Evolutionary conservation across 257 asterid genomes (phyloP), one percentile per base, ranked within the genome.

Genomic region (Orobanche coerulescens): DNA sequence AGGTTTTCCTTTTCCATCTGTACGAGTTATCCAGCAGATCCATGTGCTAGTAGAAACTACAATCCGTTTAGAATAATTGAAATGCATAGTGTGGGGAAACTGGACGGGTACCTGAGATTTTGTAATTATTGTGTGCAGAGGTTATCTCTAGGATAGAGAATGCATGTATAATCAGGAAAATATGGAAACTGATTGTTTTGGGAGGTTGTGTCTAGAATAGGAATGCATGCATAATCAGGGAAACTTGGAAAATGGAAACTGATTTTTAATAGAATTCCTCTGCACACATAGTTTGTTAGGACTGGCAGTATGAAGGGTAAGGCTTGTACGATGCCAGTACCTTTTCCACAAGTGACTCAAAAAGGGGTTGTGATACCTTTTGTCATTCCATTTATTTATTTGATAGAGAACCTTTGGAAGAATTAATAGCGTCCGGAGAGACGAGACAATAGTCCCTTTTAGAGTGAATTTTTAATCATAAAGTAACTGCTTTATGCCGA

Each of bases 81-180:
- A 71, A 37, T 71, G 61, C 64, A 36, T 47, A 40, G 15, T 65
- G 22, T 56, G 10, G 65, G 68, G 71, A 46, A 11, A 43, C 37
- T 69, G 50, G 43, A 24, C 19, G 13, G 52, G 16, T 49, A 18
- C 52, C 25, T 46, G 25, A 46, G 8, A 5, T 65, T 57, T 56
- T 48, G 16, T 56, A 50, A 61, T 54, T 59, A 20, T 36, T 16
- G 7, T 33, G 47, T 64, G 48, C 55, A 24, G 44, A 24, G 64
- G 22, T 34, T 58, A 25, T 66, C 39, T 71, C 22, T 33, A n/a
- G 26, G 15, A 24, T 57, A 24, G 62, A 44, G 33, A 43, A 55
- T 20, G 25, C 20, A 58, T 26, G 6, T 15, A 18, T 22, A 23
- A 48, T 66, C 39, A 40, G 47, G 54, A 68, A 30, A 19, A 11